These are phyloP conservation scores for Botrytis paeoniae DNA, from an alignment of 2,329 filamentous ascomycete species.

Conservation along the genomic window DNA sequence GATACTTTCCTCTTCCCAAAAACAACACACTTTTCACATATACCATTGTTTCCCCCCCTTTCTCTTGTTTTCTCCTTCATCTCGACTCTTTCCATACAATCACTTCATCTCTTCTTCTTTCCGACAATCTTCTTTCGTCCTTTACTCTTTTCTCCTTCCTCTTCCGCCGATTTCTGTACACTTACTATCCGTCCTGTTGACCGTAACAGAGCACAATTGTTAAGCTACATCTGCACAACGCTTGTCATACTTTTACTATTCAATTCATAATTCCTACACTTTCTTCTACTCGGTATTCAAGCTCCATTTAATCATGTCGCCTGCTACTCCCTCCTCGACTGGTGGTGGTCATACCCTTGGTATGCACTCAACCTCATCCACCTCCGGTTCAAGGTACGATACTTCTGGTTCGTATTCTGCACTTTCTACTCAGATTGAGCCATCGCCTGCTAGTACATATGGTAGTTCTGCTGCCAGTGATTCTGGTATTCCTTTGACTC, in stretches of 20 bases:
- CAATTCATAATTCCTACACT: background rate
- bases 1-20: constrained; percentile 4
- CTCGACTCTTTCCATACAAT: background rate
- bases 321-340: constrained; percentile 17
- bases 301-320: constrained; percentile 11
- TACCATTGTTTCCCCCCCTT: background rate
- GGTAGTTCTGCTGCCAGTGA: constrained; percentile 29
- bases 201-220: background rate
- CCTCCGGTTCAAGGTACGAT: background rate
- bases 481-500: constrained; percentile 26
- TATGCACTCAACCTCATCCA: constrained; percentile 3
- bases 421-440: constrained; percentile 20
- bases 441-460: constrained; percentile 33
- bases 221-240: background rate
- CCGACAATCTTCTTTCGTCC: background rate
- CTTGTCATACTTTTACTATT: background rate
- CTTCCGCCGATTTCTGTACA: constrained; percentile 2
- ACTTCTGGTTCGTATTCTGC: constrained; percentile 2
- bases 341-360: background rate
- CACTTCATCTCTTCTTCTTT: background rate
- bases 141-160: background rate
- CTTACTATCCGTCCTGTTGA: background rate
- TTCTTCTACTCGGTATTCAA: background rate
- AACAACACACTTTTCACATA: constrained; percentile 5
- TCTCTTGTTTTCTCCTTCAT: background rate